These are phyloP conservation scores for Rhodofomes roseus DNA, from an alignment of 1,284 basidiomycete genomes.

Conservation along the genomic window DNA sequence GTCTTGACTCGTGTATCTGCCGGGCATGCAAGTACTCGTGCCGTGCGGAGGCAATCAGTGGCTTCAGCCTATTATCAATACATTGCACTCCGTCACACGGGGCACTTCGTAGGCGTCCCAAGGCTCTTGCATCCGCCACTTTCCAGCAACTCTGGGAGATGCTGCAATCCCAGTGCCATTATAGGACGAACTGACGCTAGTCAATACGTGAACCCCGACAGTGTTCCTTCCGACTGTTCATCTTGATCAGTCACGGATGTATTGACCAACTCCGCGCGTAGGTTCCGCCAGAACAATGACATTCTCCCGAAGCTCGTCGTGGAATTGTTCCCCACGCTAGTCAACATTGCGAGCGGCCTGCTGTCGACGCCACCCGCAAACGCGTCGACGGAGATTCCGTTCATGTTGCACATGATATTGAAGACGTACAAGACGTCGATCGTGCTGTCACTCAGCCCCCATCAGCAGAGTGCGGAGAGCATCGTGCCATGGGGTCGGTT, in stretches of 20 bases:
- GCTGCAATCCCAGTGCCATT: not conserved
- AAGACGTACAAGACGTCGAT: constrained; percentile 83
- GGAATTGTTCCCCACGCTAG: constrained; percentile 70
- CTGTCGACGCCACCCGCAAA: constrained; percentile 54
- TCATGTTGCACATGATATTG: constrained; percentile 77
- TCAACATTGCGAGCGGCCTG: constrained; percentile 63
- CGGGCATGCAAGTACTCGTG: not conserved
- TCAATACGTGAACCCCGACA: not conserved
- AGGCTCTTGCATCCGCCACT: not conserved
- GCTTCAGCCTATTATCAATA: not conserved
- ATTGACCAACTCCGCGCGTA: constrained; percentile 22
- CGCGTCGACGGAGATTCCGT: constrained; percentile 63
- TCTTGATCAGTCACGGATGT: not conserved
- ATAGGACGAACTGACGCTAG: not conserved
- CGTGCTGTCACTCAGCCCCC: constrained; percentile 61
- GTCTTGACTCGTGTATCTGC: not conserved
- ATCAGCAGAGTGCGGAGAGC: constrained; percentile 71
- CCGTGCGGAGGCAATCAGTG: not conserved
- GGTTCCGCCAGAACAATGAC: constrained; percentile 63
- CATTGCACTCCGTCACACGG: not conserved
- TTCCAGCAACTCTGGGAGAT: not conserved
- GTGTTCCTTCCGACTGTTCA: not conserved
- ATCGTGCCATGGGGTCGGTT: constrained; percentile 83
- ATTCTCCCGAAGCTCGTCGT: constrained; percentile 56
- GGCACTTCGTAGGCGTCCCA: not conserved